Evolutionary conservation across 805 yeast species (phyloP), one percentile per base, ranked within the genome.

Genomic region (Jamesozyma piceae): DNA sequence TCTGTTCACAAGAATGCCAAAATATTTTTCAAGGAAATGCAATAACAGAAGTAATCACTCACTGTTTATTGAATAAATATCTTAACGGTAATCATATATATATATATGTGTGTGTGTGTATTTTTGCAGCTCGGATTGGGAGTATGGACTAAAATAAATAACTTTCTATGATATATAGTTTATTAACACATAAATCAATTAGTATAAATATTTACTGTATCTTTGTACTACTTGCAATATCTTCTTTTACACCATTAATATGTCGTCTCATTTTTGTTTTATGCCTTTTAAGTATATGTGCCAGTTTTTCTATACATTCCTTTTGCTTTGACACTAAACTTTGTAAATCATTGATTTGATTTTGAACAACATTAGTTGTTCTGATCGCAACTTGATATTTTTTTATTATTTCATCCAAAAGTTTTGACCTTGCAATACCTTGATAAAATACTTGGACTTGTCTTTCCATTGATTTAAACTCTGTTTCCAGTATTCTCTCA

Each of bases 351-450:
- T 17, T 35, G 36, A 6, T 30, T 21, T 41, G 37, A n/a, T 19
- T 19, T 8, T 20, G 22, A 5, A 38, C 28, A 31, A 43, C 28
- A 26, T 20, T 38, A 19, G 35, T 43, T 18, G 42, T 19, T 13
- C 42, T 35, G 3, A 38, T 31, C 26, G 41, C 15, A 9, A 13
- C 18, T 3, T 50, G 45, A 43, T 52, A 53, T 34, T 53, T 51
- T 15, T 55, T 44, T 10, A 55, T 47, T 19, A 54, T 34, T 40
- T 53, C 56, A 24, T 53, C 55, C 22, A 56, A 33, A 17, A 56
- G 48, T 27, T 46, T 39, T 20, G 44, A 40, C 28, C 41, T 53
- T 34, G 57, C 59, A 38, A 51, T 42, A 18, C 52, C 51, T 15
- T 46, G 47, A 42, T 50, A 51, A 42, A 54, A 54, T 14, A 29